A percentile compares a stretch with the other conserved stretches of the same genome.
phyloP scores from a whole-genome alignment of 2,329 filamentous ascomycete genomes.

The Cercospora brassicicola region DNA sequence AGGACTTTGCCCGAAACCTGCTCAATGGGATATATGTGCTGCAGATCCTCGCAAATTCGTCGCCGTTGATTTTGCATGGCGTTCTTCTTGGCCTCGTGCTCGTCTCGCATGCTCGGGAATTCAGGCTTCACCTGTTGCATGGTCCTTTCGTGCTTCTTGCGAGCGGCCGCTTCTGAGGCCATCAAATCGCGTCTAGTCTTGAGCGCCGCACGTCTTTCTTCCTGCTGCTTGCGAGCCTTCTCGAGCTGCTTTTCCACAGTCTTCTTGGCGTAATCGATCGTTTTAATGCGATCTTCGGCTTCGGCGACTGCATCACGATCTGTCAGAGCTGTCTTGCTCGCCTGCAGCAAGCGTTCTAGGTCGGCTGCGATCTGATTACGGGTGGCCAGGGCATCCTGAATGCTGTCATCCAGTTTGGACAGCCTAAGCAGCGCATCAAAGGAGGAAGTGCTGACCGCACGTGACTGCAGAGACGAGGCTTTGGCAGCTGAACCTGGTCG shows the following conservation, averaged over 20 bases:
- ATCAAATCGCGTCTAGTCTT: conserved; percentile 67
- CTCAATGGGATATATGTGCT: conserved; percentile 76
- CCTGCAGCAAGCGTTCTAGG: conserved; percentile 59
- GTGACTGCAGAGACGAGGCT: conserved; percentile 25
- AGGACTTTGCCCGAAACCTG: conserved; percentile 65
- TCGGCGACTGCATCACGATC: conserved; percentile 43
- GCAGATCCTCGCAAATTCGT: conserved; percentile 81
- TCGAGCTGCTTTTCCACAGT: conserved; percentile 67
- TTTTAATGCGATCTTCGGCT: conserved; percentile 47
- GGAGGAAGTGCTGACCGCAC: conserved; percentile 66
- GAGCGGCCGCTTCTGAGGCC: conserved; percentile 40
- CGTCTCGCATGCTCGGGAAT: conserved; percentile 41
- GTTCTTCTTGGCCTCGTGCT: conserved; percentile 53
- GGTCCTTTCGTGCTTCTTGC: conserved; percentile 43
- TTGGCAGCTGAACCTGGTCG: conserved; percentile 28
- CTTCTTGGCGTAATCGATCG: conserved; percentile 55
- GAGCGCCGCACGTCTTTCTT: conserved; percentile 68
- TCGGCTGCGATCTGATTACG: conserved; percentile 73
- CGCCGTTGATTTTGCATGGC: conserved; percentile 81
- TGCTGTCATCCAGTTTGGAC: conserved; percentile 82
- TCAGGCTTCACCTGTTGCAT: conserved; percentile 58
- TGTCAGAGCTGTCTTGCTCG: conserved; percentile 42
- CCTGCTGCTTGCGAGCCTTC: conserved; percentile 60
- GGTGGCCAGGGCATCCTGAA: conserved; percentile 82
- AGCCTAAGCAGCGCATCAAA: conserved; percentile 87